Conservation (phyloP, 306 rosid species). For the Inga oerstediana region DNA sequence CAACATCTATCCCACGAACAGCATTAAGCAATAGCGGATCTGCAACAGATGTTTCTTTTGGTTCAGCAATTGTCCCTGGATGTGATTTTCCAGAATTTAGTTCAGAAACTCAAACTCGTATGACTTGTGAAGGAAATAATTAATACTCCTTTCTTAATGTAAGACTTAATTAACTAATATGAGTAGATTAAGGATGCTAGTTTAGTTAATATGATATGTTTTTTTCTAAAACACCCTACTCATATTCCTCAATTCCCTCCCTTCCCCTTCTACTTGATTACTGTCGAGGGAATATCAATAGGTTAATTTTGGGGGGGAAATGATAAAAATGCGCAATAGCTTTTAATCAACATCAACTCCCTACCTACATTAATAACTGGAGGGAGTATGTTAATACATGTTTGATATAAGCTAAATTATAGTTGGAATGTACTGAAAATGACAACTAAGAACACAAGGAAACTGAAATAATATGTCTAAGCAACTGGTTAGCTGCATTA, state of each 20-base stretch:
- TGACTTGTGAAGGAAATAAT: background rate
- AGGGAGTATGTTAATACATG: background rate
- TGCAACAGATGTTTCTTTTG: conserved; percentile 46
- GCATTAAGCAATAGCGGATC: conserved; percentile 90
- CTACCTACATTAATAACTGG: too few relatives aligned
- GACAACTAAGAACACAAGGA: background rate
- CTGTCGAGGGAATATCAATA: too few relatives aligned
- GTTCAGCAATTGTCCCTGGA: conserved; percentile 65
- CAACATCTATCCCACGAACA: conserved; percentile 77
- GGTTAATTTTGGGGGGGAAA: too few relatives aligned
- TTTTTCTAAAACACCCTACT: too few relatives aligned
- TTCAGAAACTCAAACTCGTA: conserved; percentile 6
- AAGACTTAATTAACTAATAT: too few relatives aligned
- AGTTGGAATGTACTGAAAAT: conserved; percentile 9
- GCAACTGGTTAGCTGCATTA: background rate
- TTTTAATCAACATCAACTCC: too few relatives aligned
- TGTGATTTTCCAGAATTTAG: conserved; percentile 25
- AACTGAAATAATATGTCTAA: background rate
- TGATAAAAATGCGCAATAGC: too few relatives aligned
- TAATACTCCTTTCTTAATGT: background rate
- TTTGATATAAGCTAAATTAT: background rate
- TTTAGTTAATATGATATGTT: too few relatives aligned
- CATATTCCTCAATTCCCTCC: too few relatives aligned
- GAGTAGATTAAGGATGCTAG: too few relatives aligned
- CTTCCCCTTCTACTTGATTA: too few relatives aligned